Base-by-base conservation (phyloP, 164 flowering plant genomes). In the Vitis amurensis region DNA sequence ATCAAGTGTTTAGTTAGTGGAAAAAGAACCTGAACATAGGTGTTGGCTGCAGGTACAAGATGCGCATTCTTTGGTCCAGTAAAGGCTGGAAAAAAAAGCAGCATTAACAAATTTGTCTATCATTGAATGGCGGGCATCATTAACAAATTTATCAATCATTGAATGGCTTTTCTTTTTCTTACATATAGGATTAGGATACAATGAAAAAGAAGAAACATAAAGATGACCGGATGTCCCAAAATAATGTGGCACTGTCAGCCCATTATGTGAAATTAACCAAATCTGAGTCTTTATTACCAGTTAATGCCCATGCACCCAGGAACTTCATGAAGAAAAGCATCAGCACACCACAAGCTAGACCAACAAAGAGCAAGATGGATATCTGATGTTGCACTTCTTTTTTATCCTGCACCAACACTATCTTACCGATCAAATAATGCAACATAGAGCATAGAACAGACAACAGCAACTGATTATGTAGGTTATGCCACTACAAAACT, bases 301-400 rank as follows among this genome's bases (percentile, higher is more conserved):
- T 77, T 73, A 95, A 74, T 23, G 92, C 84, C 89, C 84, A 83
- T 63, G 82, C 51, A 23, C 97, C 97, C 60, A 83, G 64, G 37
- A 89, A 83, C 74, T 78, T 90, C 23, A 94, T 92, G 59, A 88
- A 82, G 59, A 91, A 63, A 70, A 95, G 81, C 99, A 95, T 90
- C 58, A 80, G 64, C 60, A 90, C 47, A 14, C 99, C 99, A 80
- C 92, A 81, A 51, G 79, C 61, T 70, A 95, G 79, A 31, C 94
- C 99, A 72, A 90, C 75, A 80, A 88, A 95, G 59, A 93, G 90
- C 79, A 95, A 83, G 65, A 88, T 73, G 37, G 99, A 95, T 80
- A 95, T 88, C 71, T 91, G 91, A 79, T 86, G 94, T 68, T 93
- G 98, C 62, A 86, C 97, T 77, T 86, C 89, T 51, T 79, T 72